These are phyloP conservation scores for Sclerotinia sclerotiorum DNA, from an alignment of 2,329 filamentous ascomycete species.

Conservation along the genomic window DNA sequence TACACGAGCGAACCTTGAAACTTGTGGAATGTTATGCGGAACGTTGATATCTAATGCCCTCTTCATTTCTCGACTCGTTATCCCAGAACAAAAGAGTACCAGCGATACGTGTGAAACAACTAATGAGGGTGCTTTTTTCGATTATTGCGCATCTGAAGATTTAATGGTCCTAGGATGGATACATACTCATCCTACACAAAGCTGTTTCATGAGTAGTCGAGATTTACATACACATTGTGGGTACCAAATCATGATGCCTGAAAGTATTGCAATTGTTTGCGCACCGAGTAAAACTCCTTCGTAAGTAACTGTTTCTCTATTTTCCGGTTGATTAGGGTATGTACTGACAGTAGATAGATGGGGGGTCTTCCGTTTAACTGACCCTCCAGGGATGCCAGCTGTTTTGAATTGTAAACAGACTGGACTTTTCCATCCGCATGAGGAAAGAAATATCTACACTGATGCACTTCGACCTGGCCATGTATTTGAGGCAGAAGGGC, in stretches of 20 bases:
- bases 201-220: conserved; percentile 94
- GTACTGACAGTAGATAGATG: conserved; percentile 54
- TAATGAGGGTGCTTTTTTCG: conserved; percentile 80
- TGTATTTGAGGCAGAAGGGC: conserved; percentile 56
- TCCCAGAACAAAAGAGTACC: conserved; percentile 87
- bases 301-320: conserved; percentile 49
- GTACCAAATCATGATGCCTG: conserved; percentile 94
- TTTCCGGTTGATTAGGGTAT: background rate
- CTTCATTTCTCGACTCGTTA: conserved; percentile 84
- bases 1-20: conserved; percentile 81
- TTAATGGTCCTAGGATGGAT: conserved; percentile 65
- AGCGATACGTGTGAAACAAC: conserved; percentile 93
- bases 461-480: conserved; percentile 53
- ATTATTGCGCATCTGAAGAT: conserved; percentile 62
- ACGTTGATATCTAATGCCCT: conserved; percentile 89
- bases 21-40: conserved; percentile 91
- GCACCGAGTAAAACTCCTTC: conserved; percentile 76
- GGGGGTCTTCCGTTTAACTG: conserved; percentile 89
- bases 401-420: conserved; percentile 75
- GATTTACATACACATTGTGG: conserved; percentile 92
- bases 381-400: conserved; percentile 85
- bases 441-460: conserved; percentile 42
- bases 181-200: conserved; percentile 94
- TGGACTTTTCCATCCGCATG: conserved; percentile 80
- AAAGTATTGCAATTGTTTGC: conserved; percentile 96